These are phyloP conservation scores for Fusarium sp. DNA, from an alignment of 2,329 filamentous ascomycete species.

Conservation along the genomic window DNA sequence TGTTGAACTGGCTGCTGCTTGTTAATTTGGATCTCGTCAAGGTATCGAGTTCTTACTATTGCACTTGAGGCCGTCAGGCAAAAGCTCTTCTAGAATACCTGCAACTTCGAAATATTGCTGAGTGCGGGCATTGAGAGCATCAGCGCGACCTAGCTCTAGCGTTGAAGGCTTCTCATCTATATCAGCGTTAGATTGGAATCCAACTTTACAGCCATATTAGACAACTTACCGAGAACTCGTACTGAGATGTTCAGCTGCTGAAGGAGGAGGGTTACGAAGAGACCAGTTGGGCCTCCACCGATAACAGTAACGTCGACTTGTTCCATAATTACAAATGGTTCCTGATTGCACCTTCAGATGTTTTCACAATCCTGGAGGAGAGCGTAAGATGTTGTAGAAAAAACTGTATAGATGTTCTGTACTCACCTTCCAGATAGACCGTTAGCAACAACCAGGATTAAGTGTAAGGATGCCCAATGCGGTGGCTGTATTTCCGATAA, in stretches of 20 bases:
- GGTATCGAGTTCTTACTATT: conserved; percentile 53
- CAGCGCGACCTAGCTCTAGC: conserved; percentile 57
- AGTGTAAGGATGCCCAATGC: neutral
- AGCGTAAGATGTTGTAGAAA: neutral
- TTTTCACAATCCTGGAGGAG: too few species aligned
- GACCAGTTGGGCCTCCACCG: conserved; percentile 58
- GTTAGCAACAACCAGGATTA: neutral
- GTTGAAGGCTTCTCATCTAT: conserved; percentile 54
- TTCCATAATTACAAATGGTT: neutral
- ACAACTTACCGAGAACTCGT: conserved; percentile 53
- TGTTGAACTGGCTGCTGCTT: conserved; percentile 56
- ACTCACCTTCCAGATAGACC: neutral
- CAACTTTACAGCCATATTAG: too few species aligned
- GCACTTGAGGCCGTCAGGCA: conserved; percentile 58
- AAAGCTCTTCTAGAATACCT: conserved; percentile 55
- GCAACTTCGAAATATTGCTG: conserved; percentile 61
- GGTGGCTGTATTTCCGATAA: neutral
- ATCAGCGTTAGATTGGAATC: too few species aligned
- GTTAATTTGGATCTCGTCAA: accelerated
- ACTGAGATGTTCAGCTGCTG: conserved; percentile 56
- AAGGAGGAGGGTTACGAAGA: conserved; percentile 58
- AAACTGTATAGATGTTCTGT: neutral
- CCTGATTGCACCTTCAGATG: too few species aligned
- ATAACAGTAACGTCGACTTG: conserved; percentile 10
- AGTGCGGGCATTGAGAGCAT: conserved; percentile 61